Evolutionary conservation across 208 protist species (phyloP), one percentile per base, ranked within the genome.

Genomic region (Trypanosoma melophagium): DNA sequence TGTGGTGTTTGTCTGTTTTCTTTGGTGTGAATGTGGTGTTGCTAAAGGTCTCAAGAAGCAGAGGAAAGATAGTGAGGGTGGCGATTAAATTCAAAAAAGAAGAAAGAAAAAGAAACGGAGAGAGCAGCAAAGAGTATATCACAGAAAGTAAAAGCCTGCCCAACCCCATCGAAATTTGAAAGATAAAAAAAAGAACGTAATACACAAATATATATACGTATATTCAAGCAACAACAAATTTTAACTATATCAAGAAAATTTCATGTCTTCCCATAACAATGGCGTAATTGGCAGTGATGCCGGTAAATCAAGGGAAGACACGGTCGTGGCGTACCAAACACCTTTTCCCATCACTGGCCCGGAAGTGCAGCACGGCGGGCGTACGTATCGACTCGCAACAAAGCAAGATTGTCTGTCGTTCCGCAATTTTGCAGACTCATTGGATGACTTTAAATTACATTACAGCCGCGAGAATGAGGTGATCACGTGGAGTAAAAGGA

Each of bases 401-500:
- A 87, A 84, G 42, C 41, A 69, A 2, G 87, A 96, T 55, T 93
- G 65, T 67, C 69, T 77, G n/a, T 52, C 75, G 2, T 96, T 93
- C 50, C 86, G 87, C 9, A 66, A 54, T 54, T 91, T 86, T 51
- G 90, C 90, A 9, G 87, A 96, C 70, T 84, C 79, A 2, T 47
- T 90, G 2, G 87, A 96, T 7, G 90, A 84, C 21, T 96, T 91
- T 59, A 70, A 50, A 40, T 22, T 94, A 57, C 78, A 78, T 25
- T 77, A 83, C 79, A 78, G 71, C 71, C 50, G 61, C 24, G 17
- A 60, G 3, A 72, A 91, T 54, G 79, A 92, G 17, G 55, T 76
- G 7, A 63, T 91, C 25, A 77, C 84, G 19, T 96, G 90, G 90
- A 84, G 83, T 44, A 88, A 89, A 62, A 86, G 84, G 55, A 31